Percentiles rank a stretch among this genome's conserved stretches.
Conservation (phyloP, 2,329 filamentous ascomycete species). For the Sclerotiophoma versabilis region DNA sequence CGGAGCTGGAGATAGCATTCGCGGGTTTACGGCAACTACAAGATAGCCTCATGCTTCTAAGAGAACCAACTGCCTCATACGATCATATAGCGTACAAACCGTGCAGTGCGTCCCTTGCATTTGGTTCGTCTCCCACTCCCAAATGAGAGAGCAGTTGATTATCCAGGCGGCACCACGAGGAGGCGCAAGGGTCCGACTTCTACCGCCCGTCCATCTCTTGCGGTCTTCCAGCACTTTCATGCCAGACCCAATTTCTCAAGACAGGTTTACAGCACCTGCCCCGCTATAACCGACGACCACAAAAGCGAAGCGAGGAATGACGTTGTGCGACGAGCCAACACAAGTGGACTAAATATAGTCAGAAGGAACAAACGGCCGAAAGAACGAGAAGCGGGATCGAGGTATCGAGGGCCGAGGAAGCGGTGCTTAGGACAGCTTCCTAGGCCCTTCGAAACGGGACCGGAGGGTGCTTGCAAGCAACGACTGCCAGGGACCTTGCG, state of each 20-base stretch:
- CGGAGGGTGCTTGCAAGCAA: conserved; percentile 29
- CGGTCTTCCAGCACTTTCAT: conserved; percentile 28
- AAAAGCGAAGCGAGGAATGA: not conserved
- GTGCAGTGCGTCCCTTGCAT: conserved; percentile 41
- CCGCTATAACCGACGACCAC: conserved; percentile 15
- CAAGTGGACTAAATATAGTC: conserved; percentile 4
- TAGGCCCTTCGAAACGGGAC: conserved; percentile 4
- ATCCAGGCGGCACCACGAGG: conserved; percentile 48
- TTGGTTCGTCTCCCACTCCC: conserved; percentile 37
- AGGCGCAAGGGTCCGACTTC: conserved; percentile 49
- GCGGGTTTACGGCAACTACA: too few species aligned
- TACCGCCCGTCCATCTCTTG: conserved; percentile 44
- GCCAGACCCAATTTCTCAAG: conserved; percentile 33
- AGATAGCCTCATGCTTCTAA: too few species aligned
- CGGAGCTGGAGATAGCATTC: too few species aligned
- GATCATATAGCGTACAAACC: too few species aligned
- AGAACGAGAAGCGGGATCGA: conserved; percentile 6
- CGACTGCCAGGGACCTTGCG: conserved; percentile 36
- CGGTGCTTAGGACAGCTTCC: conserved; percentile 15
- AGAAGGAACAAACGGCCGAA: conserved; percentile 2
- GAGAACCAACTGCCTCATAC: too few species aligned
- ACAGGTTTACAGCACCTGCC: conserved; percentile 22
- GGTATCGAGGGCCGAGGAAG: conserved; percentile 7
- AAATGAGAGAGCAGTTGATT: conserved; percentile 24
- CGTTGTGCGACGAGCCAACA: not conserved